These are phyloP conservation scores for Cercospora canescens DNA, from an alignment of 2,329 filamentous ascomycete genomes.

Conservation along the genomic window DNA sequence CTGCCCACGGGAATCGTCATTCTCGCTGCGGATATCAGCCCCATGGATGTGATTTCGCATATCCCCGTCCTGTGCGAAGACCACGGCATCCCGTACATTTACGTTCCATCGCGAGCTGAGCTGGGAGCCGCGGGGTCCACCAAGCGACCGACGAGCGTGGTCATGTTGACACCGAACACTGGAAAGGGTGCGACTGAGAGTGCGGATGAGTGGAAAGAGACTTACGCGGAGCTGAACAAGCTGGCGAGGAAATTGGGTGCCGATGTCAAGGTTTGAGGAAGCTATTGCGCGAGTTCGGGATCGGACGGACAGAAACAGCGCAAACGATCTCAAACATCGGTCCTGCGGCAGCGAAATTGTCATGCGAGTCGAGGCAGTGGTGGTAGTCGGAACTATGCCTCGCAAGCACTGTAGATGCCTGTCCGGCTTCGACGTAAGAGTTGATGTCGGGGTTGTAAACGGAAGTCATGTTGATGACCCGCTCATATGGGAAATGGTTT, in stretches of 20 bases:
- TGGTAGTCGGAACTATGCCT: not conserved
- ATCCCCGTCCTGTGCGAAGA: constrained; percentile 98
- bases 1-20: constrained; percentile 73
- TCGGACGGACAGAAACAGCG: not conserved
- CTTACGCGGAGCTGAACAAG: constrained; percentile 60
- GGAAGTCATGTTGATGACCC: not conserved
- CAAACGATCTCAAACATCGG: not conserved
- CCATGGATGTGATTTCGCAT: constrained; percentile 98
- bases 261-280: constrained; percentile 52
- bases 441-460: not conserved
- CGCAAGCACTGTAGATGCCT: not conserved
- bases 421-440: not conserved
- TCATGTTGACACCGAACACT: constrained; percentile 69
- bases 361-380: not conserved
- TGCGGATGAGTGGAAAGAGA: constrained; percentile 59
- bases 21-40: constrained; percentile 95
- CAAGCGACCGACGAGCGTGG: constrained; percentile 93
- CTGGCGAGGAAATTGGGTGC: constrained; percentile 59
- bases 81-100: constrained; percentile 95
- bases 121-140: constrained; percentile 91
- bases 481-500: not conserved
- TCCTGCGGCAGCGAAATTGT: not conserved
- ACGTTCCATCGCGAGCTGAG: constrained; percentile 88
- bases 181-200: constrained; percentile 49
- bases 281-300: not conserved